Evolutionary conservation across 176 grass and related monocot species (phyloP).

Genomic region (Chloris gayana): DNA sequence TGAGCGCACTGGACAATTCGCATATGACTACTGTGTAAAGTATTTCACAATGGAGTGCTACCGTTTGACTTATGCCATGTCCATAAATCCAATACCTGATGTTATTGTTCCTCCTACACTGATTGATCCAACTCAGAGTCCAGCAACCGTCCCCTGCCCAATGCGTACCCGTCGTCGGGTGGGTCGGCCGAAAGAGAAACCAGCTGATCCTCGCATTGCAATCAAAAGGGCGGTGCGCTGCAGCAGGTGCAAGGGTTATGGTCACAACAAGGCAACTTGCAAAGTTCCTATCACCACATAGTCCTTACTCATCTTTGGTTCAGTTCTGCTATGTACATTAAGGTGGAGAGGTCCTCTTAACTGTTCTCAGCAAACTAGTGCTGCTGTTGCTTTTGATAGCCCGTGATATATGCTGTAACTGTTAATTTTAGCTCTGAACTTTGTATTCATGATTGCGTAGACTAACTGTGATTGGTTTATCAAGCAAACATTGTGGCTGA

Average conservation of each 20-base stretch:
- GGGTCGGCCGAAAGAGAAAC: slow-evolving; percentile 90
- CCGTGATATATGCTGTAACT: slow-evolving; percentile 24
- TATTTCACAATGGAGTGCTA: slow-evolving; percentile 80
- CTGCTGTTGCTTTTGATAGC: slow-evolving; percentile 26
- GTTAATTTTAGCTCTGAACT: slow-evolving; percentile 38
- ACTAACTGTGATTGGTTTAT: slow-evolving; percentile 24
- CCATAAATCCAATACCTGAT: slow-evolving; percentile 91
- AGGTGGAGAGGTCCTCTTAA: slow-evolving; percentile 9
- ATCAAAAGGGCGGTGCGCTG: slow-evolving; percentile 79
- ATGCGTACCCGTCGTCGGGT: slow-evolving; percentile 66
- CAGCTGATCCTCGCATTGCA: slow-evolving; percentile 74
- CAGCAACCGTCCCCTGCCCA: slow-evolving; percentile 45
- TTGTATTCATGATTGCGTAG: slow-evolving; percentile 30
- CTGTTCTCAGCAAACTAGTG: slow-evolving; percentile 16
- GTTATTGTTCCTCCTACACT: slow-evolving; percentile 49
- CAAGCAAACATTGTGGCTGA: slow-evolving; percentile 4
- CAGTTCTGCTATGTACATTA: slow-evolving; percentile 45
- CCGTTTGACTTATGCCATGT: slow-evolving; percentile 63
- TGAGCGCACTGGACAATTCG: slow-evolving; percentile 47
- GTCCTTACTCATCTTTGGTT: slow-evolving; percentile 1
- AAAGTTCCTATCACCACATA: slow-evolving; percentile 59
- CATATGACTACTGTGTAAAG: slow-evolving; percentile 81
- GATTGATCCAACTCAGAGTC: slow-evolving; percentile 48
- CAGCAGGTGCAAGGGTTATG: slow-evolving; percentile 81
- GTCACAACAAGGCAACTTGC: slow-evolving; percentile 94